Evolutionary conservation across 2,329 filamentous ascomycete species (phyloP), one percentile per base, ranked within the genome.

Genomic region (Colletotrichum musicola): DNA sequence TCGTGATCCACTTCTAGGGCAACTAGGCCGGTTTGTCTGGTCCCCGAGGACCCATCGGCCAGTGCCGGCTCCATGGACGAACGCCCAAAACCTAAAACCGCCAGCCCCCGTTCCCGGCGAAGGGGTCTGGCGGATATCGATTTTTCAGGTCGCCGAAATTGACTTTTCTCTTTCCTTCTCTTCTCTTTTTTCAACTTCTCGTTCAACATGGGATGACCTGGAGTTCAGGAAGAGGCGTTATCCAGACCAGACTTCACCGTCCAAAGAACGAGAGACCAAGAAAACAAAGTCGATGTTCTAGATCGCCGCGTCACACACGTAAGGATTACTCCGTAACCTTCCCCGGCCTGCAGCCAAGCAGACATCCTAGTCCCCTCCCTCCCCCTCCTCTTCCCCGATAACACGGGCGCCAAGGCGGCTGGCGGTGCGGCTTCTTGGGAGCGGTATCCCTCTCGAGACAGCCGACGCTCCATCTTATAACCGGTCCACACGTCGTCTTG

Each of bases 391-490:
- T 50, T 18, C 42, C 62, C 65, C 55, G 72, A 55, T 35, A 56
- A 60, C 53, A 60, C 50, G 42, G 65, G 40, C 27, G 67, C 63
- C 67, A 59, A 69, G 67, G 67, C 67, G 67, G 67, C 63, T 69
- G 63, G 63, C 67, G 67, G 67, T 68, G 67, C 67, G 67, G 67
- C 63, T 69, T 69, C 63, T 62, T 35, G 6, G 30, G 38, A 46
- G 50, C 50, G 46, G 54, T 47, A 53, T 54, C 25, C 22, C 61
- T 35, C 62, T 55, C 22, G 51, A 65, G 55, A 65, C 42, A 68
- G 62, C 65, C 65, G 65, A 13, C 46, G 62, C 42, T 51, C 62
- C 49, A 44, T 60, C 42, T 40, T 55, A 50, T 56, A 54, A 64
- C 42, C 53, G 53, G 49, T 40, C 40, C 25, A 38, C 38, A 35